A percentile compares a stretch with the other conserved stretches of the same genome.
Conservation (phyloP, 129 eudicot species). For the Pseudognaphalium luteoalbum region DNA sequence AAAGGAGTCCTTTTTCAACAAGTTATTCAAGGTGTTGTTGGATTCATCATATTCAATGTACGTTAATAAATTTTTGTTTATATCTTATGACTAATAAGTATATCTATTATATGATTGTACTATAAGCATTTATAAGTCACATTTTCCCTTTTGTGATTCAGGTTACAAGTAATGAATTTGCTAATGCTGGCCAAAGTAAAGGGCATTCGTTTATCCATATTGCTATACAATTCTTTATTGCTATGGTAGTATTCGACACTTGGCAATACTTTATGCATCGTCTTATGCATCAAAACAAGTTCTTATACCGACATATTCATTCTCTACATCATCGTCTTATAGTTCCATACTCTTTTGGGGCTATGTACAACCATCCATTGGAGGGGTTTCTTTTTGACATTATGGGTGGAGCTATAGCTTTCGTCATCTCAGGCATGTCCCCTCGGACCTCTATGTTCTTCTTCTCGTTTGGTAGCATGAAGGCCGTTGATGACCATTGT, state of each 20-base stretch:
- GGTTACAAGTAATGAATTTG: no score
- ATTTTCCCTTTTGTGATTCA: no score
- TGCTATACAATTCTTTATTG: conserved; percentile 46
- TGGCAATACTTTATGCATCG: conserved; percentile 92
- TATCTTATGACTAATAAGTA: no score
- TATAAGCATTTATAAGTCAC: no score
- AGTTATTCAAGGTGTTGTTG: no score
- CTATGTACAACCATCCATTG: conserved; percentile 84
- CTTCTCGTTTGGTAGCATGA: conserved; percentile 88
- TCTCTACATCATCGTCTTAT: conserved; percentile 82
- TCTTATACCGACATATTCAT: conserved; percentile 71
- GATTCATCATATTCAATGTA: no score
- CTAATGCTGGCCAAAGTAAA: no score
- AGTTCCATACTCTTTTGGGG: conserved; percentile 90
- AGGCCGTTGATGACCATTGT: conserved; percentile 91
- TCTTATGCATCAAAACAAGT: conserved; percentile 90
- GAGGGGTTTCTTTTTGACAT: conserved; percentile 87
- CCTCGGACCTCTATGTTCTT: conserved; percentile 89
- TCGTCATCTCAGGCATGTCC: conserved; percentile 89
- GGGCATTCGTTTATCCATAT: no score
- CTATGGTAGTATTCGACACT: conserved; percentile 80
- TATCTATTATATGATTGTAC: no score
- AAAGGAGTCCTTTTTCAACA: no score
- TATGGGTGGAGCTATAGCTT: conserved; percentile 78
- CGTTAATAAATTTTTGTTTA: no score